Base-by-base conservation (phyloP, 1,139 yeast genomes). In the Nakaseomyces uthaithaninus region DNA sequence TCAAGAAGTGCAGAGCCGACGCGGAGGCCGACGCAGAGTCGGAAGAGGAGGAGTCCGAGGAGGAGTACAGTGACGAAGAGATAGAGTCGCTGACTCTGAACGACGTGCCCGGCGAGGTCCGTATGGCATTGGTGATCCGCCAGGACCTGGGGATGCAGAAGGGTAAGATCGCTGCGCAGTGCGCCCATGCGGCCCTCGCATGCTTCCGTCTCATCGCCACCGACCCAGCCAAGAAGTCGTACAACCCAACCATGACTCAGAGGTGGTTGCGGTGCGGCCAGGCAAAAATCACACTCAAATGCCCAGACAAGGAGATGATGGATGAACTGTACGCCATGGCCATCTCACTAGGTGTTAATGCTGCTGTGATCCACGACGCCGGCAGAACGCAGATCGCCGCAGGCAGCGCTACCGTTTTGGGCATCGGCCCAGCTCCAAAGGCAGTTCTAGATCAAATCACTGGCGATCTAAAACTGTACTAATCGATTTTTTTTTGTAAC, bases 341-440 rank as follows among this genome's bases (percentile, higher is more conserved):
- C 2, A 73, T 83, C 36, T 76, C 87, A 2, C 59, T 85, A 38
- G 91, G 91, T 1, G 73, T 91, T 16, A 83, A 87, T 53, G 76
- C 89, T 2, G 74, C 77, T 49, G 72, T 85, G 6, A 86, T 93
- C 27, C 94, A 83, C 52, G 99, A 91, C 64, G 98, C 98, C 23
- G 98, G 98, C 3, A 72, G 97, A 54, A 93, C 98, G 0, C 97
- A 91, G 60, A 79, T 91, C 38, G 95, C 87, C 9, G 83, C 95
- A 4, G 97, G 97, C 1, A 79, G 93, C 47, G 94, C 94, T 3
- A 91, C 98, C 0, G 97, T 93, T 0, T 66, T 91, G 22, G 98
- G 97, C 0, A 61, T 91, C 24, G 98, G 99, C 0, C 99, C 99
- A 1, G 98, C 95, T 11, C 97, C 97, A n/a, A 84, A 83, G 53